phyloP scores from a whole-genome alignment of 1,139 yeast species.

The Nakaseomyces delphensis region DNA sequence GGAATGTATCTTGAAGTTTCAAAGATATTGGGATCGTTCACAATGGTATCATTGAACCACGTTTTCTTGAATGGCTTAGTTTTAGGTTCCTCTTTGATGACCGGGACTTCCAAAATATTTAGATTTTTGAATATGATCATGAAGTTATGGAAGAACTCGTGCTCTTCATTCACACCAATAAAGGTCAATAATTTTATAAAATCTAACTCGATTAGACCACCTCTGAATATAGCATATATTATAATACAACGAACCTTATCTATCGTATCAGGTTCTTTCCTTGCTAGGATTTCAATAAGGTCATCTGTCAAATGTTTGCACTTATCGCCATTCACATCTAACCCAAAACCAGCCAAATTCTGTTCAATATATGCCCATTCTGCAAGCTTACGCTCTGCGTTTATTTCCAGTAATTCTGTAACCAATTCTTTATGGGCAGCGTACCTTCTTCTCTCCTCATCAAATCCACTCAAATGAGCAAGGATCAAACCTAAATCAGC shows the following conservation, averaged over 20 bases:
- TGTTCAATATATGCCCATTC: slow-evolving; percentile 68
- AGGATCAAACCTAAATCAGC: slow-evolving; percentile 57
- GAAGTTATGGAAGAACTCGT: slow-evolving; percentile 42
- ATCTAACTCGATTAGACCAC: slow-evolving; percentile 74
- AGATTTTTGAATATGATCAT: slow-evolving; percentile 56
- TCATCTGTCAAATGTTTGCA: slow-evolving; percentile 59
- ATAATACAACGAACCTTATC: slow-evolving; percentile 75
- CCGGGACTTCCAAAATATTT: slow-evolving; percentile 54
- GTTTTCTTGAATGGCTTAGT: slow-evolving; percentile 36
- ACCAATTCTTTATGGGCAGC: slow-evolving; percentile 53
- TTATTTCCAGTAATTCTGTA: slow-evolving; percentile 48
- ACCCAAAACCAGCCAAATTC: slow-evolving; percentile 65
- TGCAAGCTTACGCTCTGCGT: slow-evolving; percentile 47
- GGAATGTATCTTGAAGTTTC: slow-evolving; percentile 74
- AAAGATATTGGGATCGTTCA: slow-evolving; percentile 55
- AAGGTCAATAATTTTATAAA: slow-evolving; percentile 62
- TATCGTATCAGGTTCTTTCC: slow-evolving; percentile 42
- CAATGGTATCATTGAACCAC: slow-evolving; percentile 46
- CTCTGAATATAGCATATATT: slow-evolving; percentile 71
- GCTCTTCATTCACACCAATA: slow-evolving; percentile 49
- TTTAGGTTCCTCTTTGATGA: slow-evolving; percentile 44
- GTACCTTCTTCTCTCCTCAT: slow-evolving; percentile 53
- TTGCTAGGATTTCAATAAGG: slow-evolving; percentile 49
- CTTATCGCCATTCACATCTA: slow-evolving; percentile 60
- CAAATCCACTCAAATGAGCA: slow-evolving; percentile 60